Base-by-base conservation (phyloP, 2,329 filamentous ascomycete genomes). In the Sporothrix variecibatus region DNA sequence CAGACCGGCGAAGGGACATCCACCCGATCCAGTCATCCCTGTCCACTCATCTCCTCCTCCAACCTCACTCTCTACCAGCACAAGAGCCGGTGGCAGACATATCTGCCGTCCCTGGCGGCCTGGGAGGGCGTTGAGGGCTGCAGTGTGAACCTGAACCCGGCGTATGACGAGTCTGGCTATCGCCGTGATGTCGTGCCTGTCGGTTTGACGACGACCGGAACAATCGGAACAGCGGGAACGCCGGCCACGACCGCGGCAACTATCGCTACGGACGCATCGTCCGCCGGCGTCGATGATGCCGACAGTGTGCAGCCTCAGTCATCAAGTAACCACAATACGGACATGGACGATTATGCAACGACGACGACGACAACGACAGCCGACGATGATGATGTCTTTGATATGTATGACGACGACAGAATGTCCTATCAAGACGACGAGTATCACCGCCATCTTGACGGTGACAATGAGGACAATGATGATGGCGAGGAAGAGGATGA, bases 41-140 rank as follows among this genome's bases (percentile, higher is more conserved):
- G 26, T 23, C 31, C 17, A 15, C 53, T 53, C 20, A 4, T 53
- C 3, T 8, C 65, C n/a, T 67, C 69, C 9, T 74, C 74, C 12
- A 72, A 70, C 28, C 73, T 75, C 28, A 58, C 49, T 15, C 74
- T 75, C 28, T 75, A 70, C 64, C 72, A 75, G 70, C 74, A 75
- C 73, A 75, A 74, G 67, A 71, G 72, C 56, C 70, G 64, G 7
- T 75, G 74, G 74, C 60, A 73, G 73, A 74, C 74, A 6, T 75
- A 75, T 58, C 65, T 74, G 23, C 72, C 74, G n/a, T 60, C 70
- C 3, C 70, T 75, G 56, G 72, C 72, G 9, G 65, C 74, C 20
- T 74, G 72, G 74, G 69, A 74, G n/a, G 72, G 72, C 34, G 70
- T 75, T 28, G 74, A 74, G 51, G 72, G 74, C 53, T 69, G 74